Evolutionary conservation across 139 green algal genomes (phyloP).

Genomic region (Closterium sp.): DNA sequence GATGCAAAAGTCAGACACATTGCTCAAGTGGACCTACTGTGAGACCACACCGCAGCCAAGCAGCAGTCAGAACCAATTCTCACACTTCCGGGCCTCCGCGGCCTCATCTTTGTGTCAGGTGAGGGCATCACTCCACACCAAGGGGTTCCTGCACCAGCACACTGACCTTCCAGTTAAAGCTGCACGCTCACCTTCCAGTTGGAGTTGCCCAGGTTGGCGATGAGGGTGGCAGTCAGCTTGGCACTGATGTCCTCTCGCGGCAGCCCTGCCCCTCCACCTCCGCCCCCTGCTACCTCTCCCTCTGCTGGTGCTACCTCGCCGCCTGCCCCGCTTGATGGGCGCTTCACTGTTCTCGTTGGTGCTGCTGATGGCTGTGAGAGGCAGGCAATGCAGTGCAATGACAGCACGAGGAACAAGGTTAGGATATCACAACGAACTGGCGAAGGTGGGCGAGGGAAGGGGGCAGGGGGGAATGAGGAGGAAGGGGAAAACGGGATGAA

Average conservation of each 20-base stretch:
- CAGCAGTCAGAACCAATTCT: neutral
- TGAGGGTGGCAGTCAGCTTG: slow-evolving; percentile 38
- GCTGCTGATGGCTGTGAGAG: neutral
- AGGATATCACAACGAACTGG: no score
- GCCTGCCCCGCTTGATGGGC: neutral
- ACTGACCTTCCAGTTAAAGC: slow-evolving; percentile 85
- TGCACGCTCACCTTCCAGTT: slow-evolving; percentile 83
- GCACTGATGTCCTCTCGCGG: slow-evolving; percentile 45
- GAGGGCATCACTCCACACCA: neutral
- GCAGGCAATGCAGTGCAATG: no score
- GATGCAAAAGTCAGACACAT: neutral
- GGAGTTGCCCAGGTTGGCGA: slow-evolving; percentile 53
- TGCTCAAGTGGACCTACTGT: neutral
- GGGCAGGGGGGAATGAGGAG: no score
- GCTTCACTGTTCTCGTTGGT: neutral
- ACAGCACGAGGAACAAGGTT: no score
- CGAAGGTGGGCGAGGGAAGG: neutral
- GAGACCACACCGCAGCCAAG: neutral
- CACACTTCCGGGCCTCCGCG: neutral
- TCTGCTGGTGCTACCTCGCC: neutral
- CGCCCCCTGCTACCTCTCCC: neutral
- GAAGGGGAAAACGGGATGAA: no score
- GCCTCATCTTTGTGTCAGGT: neutral
- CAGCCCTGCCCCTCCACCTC: slow-evolving; percentile 1
- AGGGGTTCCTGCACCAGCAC: neutral